Evolutionary conservation across 257 asterid genomes (phyloP).

Genomic region (Agastache rugosa): DNA sequence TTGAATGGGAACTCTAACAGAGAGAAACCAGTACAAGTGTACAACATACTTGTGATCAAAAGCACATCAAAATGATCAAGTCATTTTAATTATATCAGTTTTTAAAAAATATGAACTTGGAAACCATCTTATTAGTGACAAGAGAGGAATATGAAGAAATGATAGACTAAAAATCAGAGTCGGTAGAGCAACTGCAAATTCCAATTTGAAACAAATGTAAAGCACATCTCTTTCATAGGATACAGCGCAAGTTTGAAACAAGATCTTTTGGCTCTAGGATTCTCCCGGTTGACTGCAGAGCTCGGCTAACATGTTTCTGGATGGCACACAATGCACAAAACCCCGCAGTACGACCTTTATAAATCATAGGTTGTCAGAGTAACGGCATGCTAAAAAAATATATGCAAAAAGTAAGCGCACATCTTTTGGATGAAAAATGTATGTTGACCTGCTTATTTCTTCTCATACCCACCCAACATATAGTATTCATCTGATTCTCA

Average conservation of each 20-base stretch:
- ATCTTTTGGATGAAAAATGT: background rate
- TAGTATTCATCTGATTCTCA: background rate
- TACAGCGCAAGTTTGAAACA: constrained; percentile 94
- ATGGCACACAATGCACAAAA: constrained; percentile 98
- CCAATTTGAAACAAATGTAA: constrained; percentile 6
- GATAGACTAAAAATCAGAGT: background rate
- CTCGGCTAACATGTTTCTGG: constrained; percentile 95
- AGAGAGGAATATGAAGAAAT: background rate
- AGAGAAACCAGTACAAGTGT: constrained; percentile 28
- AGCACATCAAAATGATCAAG: background rate
- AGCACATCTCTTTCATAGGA: constrained; percentile 46
- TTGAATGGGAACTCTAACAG: background rate
- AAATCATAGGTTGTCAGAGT: constrained; percentile 36
- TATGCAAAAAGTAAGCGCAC: background rate
- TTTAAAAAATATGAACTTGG: background rate
- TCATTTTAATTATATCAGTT: background rate
- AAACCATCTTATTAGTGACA: background rate
- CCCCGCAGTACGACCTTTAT: constrained; percentile 88
- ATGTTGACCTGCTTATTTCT: background rate
- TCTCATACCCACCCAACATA: background rate
- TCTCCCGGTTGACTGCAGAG: constrained; percentile 93
- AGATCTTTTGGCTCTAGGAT: constrained; percentile 96
- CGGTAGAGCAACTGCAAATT: constrained; percentile 2
- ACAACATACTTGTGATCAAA: background rate
- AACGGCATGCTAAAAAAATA: background rate